A percentile compares a stretch with the other conserved stretches of the same genome.
Evolutionary conservation across 2,329 filamentous ascomycete species (phyloP).

Genomic region (Aspergillus uvarum): DNA sequence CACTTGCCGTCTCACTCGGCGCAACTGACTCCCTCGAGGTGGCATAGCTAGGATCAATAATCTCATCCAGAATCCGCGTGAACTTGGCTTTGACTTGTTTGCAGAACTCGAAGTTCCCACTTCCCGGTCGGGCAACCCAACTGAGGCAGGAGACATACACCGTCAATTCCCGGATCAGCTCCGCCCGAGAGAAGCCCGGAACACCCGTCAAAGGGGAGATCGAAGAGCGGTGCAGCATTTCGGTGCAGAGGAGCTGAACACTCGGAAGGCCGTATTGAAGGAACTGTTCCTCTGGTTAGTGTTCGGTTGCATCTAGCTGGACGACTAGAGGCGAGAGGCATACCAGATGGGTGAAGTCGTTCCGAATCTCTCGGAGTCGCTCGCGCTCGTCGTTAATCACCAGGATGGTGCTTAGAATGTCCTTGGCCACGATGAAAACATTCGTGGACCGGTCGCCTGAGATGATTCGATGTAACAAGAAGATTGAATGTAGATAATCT

Average conservation of each 20-base stretch:
- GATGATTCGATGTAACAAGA: neutral
- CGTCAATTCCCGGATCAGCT: neutral
- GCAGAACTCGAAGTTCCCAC: slow-evolving; percentile 1
- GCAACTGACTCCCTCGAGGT: neutral
- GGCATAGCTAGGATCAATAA: slow-evolving; percentile 1
- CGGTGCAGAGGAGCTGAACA: neutral
- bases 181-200: neutral
- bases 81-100: slow-evolving; percentile 4
- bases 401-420: neutral
- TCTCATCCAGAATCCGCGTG: slow-evolving; percentile 2
- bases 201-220: neutral
- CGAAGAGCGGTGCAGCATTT: neutral
- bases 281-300: neutral
- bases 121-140: neutral
- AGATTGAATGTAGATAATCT: neutral
- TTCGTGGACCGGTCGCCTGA: neutral
- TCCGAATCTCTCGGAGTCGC: neutral
- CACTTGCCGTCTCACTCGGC: neutral
- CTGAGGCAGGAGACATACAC: neutral
- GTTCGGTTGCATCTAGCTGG: neutral
- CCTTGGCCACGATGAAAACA: neutral
- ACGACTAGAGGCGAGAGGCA: neutral
- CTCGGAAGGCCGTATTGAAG: neutral
- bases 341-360: neutral
- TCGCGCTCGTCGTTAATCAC: neutral